Percentiles rank a stretch among this genome's conserved stretches.
These are phyloP conservation scores for Madurella fahalii DNA, from an alignment of 2,329 filamentous ascomycete species.

Conservation along the genomic window DNA sequence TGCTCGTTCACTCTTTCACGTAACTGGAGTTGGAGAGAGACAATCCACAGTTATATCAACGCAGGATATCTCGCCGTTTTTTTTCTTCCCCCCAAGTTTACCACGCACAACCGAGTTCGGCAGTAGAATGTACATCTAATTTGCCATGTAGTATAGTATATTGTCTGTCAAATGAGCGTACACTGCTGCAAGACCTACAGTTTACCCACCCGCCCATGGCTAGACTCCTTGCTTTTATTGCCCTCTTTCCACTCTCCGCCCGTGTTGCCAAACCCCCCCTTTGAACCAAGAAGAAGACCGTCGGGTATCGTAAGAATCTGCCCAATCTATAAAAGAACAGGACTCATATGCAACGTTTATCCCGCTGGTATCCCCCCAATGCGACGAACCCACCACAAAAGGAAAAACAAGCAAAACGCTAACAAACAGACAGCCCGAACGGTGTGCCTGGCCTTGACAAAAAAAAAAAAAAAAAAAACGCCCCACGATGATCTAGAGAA, in stretches of 20 bases:
- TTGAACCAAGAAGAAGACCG: not conserved
- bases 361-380: not conserved
- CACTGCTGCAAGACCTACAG: too few relatives aligned
- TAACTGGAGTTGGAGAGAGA: too few relatives aligned
- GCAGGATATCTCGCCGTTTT: too few relatives aligned
- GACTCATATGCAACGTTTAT: not conserved
- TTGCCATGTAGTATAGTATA: too few relatives aligned
- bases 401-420: too few relatives aligned
- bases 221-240: not conserved
- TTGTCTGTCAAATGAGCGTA: too few relatives aligned
- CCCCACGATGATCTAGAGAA: not conserved
- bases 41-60: too few relatives aligned
- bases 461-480: slow-evolving; percentile 1
- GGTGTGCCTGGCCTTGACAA: too few relatives aligned
- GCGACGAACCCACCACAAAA: slow-evolving; percentile 2
- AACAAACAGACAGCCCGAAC: not conserved
- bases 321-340: slow-evolving; percentile 8
- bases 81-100: too few relatives aligned
- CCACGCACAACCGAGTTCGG: too few relatives aligned
- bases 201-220: not conserved
- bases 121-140: too few relatives aligned
- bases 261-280: not conserved
- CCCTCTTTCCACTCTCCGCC: not conserved
- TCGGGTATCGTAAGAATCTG: slow-evolving; percentile 14
- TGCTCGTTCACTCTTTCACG: too few relatives aligned